Base-by-base conservation (phyloP, 225 moss, liverwort and hornwort genomes). In the Physcomitrium patens region DNA sequence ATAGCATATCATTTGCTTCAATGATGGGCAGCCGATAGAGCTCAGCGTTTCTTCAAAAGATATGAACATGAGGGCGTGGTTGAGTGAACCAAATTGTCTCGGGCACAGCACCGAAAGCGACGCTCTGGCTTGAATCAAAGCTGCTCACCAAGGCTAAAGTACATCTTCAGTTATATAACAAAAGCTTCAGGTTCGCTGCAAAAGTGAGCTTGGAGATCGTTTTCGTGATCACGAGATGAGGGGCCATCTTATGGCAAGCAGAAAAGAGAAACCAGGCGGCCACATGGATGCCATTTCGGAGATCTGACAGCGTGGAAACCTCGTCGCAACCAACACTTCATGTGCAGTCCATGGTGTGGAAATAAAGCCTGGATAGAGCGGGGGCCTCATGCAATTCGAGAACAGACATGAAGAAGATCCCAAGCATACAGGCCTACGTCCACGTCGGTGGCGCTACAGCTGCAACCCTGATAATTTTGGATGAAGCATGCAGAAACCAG, bases 1-100 rank as follows among this genome's bases (percentile, higher is more conserved):
- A 43, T 43, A 2, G 5, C 24, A 16, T 11, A 58, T 70, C 51
- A 80, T 70, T 70, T 75, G 51, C 58, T 43, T 43, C 51, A 75
- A 69, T 56, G 57, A 78, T 67, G 60, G 13, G 31, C 31, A 37
- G 7, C 31, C 31, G 5, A 2, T 2, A 37, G 31, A 55, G 11
- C 14, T 20, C 14, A 45, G n/a, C 44, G 14, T 20, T 42, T 37
- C 31, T 37, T 37, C 31, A 7, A 37, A 37, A 37, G 31, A 37
- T 37, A 4, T 4, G 31, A 7, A 37, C 31, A 37, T 37, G 31
- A 37, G 31, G 31, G 31, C 31, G 5, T 37, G 1, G 2, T 4
- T 37, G 31, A 4, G 31, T 49, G 48, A 49, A 12, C 13, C 48
- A 49, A 49, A 15, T 15, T 11, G 11, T 49, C 48, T 56, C 56